Evolutionary conservation across 306 rosid genomes (phyloP).

Genomic region (Cercis canadensis): DNA sequence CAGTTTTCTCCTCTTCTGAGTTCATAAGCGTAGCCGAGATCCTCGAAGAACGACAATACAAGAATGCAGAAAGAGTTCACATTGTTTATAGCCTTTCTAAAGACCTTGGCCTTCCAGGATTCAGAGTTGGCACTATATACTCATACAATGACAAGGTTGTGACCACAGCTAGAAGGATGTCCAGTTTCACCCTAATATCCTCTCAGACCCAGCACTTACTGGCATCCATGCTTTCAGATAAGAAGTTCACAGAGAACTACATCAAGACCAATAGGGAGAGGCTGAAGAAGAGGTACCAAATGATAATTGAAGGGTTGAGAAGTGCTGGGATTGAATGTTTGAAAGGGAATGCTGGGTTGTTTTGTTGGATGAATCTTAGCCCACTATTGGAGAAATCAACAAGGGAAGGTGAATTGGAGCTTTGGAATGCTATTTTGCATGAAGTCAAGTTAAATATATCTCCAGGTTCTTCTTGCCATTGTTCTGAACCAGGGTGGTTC

Average conservation of each 20-base stretch:
- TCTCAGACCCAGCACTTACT: conserved; percentile 83
- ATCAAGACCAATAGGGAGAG: conserved; percentile 70
- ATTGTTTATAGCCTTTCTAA: conserved; percentile 94
- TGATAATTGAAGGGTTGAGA: conserved; percentile 75
- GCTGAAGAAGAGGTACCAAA: conserved; percentile 63
- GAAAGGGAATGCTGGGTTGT: conserved; percentile 89
- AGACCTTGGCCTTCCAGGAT: conserved; percentile 92
- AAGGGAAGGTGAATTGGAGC: conserved; percentile 67
- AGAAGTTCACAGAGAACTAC: conserved; percentile 61
- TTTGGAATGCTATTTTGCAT: conserved; percentile 65
- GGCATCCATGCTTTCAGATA: conserved; percentile 78
- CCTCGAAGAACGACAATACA: conserved; percentile 49
- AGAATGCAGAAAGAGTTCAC: conserved; percentile 75
- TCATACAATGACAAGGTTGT: conserved; percentile 87
- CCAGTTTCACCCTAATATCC: conserved; percentile 86
- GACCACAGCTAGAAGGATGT: conserved; percentile 87
- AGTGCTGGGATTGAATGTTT: conserved; percentile 77
- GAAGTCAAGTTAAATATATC: conserved; percentile 81
- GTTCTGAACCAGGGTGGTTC: conserved; percentile 95
- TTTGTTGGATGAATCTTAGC: conserved; percentile 93
- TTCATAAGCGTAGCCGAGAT: conserved; percentile 78
- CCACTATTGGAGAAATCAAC: conserved; percentile 61
- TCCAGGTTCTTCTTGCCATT: conserved; percentile 91
- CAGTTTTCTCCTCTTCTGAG: conserved; percentile 67
- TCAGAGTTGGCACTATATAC: conserved; percentile 83